Conservation (phyloP, 2,329 filamentous ascomycete species). For the Aspergillus sp. region DNA sequence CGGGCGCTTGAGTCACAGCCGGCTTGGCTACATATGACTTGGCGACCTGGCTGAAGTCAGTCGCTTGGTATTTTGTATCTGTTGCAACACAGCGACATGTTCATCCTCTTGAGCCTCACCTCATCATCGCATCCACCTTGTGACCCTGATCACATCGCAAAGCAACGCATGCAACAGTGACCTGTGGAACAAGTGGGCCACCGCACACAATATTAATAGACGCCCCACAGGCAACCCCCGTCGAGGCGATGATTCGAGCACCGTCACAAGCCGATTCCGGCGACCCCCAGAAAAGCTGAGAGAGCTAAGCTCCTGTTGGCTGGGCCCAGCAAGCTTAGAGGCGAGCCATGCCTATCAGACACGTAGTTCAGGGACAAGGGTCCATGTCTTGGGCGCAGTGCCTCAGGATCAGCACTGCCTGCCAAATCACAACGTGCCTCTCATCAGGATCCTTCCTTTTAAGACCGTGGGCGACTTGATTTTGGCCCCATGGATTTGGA, state of each 20-base stretch:
- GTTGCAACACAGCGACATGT: not conserved
- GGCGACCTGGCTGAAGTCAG: not conserved
- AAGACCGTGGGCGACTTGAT: not conserved
- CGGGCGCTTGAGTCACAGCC: not conserved
- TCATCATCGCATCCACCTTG: not conserved
- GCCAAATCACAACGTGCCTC: not conserved
- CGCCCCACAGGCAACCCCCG: not conserved
- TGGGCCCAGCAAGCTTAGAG: not conserved
- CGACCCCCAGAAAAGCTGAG: not conserved
- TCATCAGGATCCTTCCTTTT: not conserved
- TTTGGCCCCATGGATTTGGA: not conserved
- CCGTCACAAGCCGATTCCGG: not conserved
- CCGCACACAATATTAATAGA: not conserved
- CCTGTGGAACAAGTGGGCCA: not conserved
- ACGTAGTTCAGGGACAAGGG: not conserved
- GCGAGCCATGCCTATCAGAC: not conserved
- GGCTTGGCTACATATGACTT: not conserved
- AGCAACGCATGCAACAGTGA: no score
- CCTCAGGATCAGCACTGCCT: not conserved
- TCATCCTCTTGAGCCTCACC: not conserved
- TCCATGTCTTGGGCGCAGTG: not conserved
- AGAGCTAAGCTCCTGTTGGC: not conserved
- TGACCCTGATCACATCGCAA: not conserved
- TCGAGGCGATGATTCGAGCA: not conserved
- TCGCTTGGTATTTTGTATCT: not conserved